phyloP scores from a whole-genome alignment of 2,329 filamentous ascomycete species.

The Alternaria incomplexa region DNA sequence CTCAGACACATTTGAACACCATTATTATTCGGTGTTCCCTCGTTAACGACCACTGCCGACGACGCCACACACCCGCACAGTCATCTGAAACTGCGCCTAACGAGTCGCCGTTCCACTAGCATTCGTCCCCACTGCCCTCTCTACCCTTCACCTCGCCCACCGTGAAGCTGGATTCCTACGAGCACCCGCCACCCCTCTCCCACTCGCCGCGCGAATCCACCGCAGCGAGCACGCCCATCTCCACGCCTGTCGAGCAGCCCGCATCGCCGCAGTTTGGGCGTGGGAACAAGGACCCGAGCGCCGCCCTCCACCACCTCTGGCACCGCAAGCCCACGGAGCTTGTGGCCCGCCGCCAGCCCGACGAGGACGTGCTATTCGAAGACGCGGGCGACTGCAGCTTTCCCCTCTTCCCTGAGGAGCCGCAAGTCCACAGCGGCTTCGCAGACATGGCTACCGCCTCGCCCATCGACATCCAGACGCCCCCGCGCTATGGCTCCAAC shows the following conservation, averaged over 20 bases:
- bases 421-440: slow-evolving; percentile 25
- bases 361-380: slow-evolving; percentile 48
- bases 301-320: slow-evolving; percentile 51
- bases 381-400: slow-evolving; percentile 51
- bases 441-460: slow-evolving; percentile 60
- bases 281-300: slow-evolving; percentile 48
- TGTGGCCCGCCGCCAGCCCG: slow-evolving; percentile 38
- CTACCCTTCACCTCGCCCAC: slow-evolving; percentile 21
- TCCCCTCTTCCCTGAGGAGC: slow-evolving; percentile 46
- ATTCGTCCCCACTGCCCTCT: slow-evolving; percentile 1
- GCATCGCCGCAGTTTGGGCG: slow-evolving; percentile 50
- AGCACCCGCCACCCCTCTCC: slow-evolving; percentile 59
- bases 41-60: neutral
- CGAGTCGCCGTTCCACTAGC: slow-evolving; percentile 15
- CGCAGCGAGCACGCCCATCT: slow-evolving; percentile 59
- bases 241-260: slow-evolving; percentile 47
- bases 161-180: slow-evolving; percentile 62
- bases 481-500: slow-evolving; percentile 61
- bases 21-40: neutral
- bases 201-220: slow-evolving; percentile 61
- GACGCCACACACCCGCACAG: slow-evolving; percentile 8
- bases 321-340: slow-evolving; percentile 50
- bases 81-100: slow-evolving; percentile 12
- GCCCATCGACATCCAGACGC: slow-evolving; percentile 66
- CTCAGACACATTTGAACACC: neutral